Evolutionary conservation across 805 yeast genomes (phyloP).

Genomic region (Starmera amethionina): DNA sequence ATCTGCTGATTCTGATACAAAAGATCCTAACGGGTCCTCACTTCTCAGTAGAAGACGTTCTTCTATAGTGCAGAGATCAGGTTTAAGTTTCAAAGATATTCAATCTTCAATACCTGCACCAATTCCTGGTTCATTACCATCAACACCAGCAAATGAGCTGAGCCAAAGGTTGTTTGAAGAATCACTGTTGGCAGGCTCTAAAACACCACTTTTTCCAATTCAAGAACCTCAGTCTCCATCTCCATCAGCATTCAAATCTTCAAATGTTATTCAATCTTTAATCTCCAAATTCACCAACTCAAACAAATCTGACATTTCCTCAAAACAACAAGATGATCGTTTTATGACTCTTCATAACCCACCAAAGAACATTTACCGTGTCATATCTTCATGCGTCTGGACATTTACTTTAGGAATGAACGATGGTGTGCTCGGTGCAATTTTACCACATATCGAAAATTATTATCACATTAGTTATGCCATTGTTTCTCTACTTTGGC

Average conservation of each 20-base stretch:
- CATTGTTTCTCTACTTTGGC: constrained; percentile 49
- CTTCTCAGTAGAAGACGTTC: constrained; percentile 7
- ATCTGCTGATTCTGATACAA: no score
- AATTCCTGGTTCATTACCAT: constrained; percentile 30
- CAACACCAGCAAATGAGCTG: constrained; percentile 30
- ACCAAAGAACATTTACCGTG: constrained; percentile 31
- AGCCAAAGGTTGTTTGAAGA: constrained; percentile 7
- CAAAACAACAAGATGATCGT: constrained; percentile 5
- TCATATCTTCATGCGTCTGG: constrained; percentile 32
- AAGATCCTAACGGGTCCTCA: background rate
- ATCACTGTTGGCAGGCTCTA: background rate
- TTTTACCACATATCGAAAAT: constrained; percentile 43
- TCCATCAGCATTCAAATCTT: no score
- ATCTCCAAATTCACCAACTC: constrained; percentile 3
- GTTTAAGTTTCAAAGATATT: constrained; percentile 6
- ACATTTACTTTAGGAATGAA: constrained; percentile 31
- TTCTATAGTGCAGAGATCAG: constrained; percentile 2
- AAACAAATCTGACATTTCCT: constrained; percentile 4
- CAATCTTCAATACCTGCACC: constrained; percentile 22
- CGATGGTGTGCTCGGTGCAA: constrained; percentile 54
- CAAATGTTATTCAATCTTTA: no score
- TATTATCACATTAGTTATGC: constrained; percentile 39
- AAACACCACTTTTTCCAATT: background rate
- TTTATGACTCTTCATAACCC: constrained; percentile 34
- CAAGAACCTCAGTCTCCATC: background rate